Percentiles rank a stretch among this genome's conserved stretches.
Evolutionary conservation across 108 stramenopile species (phyloP).

Genomic region (Skeletonema marinoi): DNA sequence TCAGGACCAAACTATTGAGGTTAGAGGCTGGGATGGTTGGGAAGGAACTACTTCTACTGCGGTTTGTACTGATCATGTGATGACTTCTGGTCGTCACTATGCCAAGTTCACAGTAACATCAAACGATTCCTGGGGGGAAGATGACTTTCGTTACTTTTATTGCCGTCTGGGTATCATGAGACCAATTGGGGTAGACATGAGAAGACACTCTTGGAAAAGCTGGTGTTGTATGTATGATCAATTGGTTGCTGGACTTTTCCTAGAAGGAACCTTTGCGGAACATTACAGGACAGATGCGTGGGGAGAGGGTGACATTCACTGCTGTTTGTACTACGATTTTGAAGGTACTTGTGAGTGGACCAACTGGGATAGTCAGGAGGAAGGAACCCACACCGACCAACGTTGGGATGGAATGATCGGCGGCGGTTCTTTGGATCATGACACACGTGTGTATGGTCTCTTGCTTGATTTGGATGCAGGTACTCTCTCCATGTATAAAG

Average conservation of each 20-base stretch:
- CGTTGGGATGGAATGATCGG: constrained; percentile 1
- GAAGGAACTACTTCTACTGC: neutral
- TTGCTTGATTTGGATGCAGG: constrained; percentile 4
- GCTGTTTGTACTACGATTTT: neutral
- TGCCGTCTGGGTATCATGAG: neutral
- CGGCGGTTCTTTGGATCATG: neutral
- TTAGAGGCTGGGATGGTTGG: neutral
- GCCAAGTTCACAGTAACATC: neutral
- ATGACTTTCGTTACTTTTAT: neutral
- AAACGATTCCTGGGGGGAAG: neutral
- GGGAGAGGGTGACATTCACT: neutral
- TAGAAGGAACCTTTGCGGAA: neutral
- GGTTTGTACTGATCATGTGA: neutral
- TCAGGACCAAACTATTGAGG: neutral
- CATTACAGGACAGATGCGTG: neutral
- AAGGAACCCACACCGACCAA: neutral
- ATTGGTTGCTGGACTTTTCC: no score
- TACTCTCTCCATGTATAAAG: neutral
- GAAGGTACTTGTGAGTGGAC: constrained; percentile 1
- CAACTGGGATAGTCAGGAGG: neutral
- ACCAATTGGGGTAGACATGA: neutral
- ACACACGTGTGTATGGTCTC: neutral
- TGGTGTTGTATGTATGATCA: no score
- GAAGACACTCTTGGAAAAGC: no score
- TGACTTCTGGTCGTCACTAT: constrained; percentile 2